Conservation (phyloP, 768 basidiomycete genomes). For the Suillus decipiens region DNA sequence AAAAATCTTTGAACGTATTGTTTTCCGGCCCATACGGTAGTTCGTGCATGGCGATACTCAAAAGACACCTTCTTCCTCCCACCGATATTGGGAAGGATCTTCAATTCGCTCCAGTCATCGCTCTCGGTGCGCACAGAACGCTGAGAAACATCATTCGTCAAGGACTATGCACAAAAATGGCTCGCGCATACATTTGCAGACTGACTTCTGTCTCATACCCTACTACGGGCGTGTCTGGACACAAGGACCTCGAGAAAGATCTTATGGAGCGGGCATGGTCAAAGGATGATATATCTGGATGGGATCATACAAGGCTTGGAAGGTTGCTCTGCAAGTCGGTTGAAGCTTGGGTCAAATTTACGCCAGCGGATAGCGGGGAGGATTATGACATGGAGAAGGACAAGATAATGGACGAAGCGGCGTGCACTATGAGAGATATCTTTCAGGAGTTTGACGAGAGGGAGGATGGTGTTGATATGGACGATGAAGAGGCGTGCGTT, state of each 20-base stretch:
- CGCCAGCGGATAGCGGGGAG: constrained; percentile 30
- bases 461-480: constrained; percentile 55
- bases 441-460: constrained; percentile 71
- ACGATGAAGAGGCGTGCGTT: constrained; percentile 68
- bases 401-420: constrained; percentile 66
- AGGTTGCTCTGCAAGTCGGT: constrained; percentile 54
- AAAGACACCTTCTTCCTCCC: constrained; percentile 56
- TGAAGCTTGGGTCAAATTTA: constrained; percentile 55
- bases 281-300: constrained; percentile 64
- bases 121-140: constrained; percentile 62
- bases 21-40: constrained; percentile 68
- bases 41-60: constrained; percentile 63
- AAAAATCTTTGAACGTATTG: constrained; percentile 55
- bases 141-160: constrained; percentile 65
- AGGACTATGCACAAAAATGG: constrained; percentile 60
- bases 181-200: constrained; percentile 63
- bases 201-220: constrained; percentile 55
- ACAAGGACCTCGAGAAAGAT: constrained; percentile 61
- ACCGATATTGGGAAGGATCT: constrained; percentile 25
- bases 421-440: constrained; percentile 69
- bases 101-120: constrained; percentile 39
- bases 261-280: constrained; percentile 76
- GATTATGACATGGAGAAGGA: constrained; percentile 43
- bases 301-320: constrained; percentile 65
- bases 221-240: constrained; percentile 58